Evolutionary conservation across 1,284 basidiomycete genomes (phyloP), one percentile per base, ranked within the genome.

Genomic region (Boletus semigastroideus): DNA sequence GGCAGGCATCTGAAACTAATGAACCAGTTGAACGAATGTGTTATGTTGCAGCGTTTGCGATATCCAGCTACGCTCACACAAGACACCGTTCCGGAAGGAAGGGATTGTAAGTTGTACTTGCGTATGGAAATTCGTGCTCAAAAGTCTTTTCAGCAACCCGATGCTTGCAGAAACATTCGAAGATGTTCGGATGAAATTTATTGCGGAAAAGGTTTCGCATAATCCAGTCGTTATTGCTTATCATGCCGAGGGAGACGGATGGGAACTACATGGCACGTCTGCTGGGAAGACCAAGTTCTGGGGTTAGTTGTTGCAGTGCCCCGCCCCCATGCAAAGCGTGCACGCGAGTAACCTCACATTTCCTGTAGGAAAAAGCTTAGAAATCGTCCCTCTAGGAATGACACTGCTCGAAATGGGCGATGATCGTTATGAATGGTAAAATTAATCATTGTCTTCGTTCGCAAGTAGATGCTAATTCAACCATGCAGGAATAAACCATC

Each of bases 111-210:
- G 87, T 79, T 14, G 40, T 22, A 25, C 30, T 42, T 38, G 19
- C 49, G 34, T 34, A 40, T 22, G 39, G 30, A 20, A 53, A 20
- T 46, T 51, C 16, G 14, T 20, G 43, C 44, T 58, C 10, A 49
- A 31, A 25, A 19, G 43, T 49, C 48, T 49, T 49, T 56, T 31
- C 56, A 92, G 90, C 62, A 94, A 92, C 60, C 92, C 92, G 1
- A 85, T 94, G 80, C 78, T 94, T 45, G 88, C 84, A 12, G 93
- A 95, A 70, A 94, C 93, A 1, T 95, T 90, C 61, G 93, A 95
- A 68, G 87, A 91, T 56, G 63, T 76, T 30, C 81, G 91, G 42
- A 86, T 85, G 77, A 84, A 81, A 52, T 92, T 94, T 65, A 79
- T 95, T 46, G 84, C 89, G 46, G 92, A 95, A 72, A 95, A 95